phyloP scores from a whole-genome alignment of 1,284 basidiomycete genomes.

The Fomitopsis pinicola region DNA sequence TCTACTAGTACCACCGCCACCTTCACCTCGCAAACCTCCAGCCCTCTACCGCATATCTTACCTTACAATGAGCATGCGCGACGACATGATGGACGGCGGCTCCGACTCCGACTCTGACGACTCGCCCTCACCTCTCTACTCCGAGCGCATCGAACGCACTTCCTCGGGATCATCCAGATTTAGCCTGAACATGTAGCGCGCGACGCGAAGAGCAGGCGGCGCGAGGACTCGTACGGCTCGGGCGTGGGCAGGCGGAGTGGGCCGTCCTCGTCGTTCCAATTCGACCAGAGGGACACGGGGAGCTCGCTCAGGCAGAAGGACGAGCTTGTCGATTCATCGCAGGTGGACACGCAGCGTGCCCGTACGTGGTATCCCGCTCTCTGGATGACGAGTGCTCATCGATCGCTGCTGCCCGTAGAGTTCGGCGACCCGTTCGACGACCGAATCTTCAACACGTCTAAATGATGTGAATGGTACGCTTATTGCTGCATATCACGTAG shows the following conservation, averaged over 20 bases:
- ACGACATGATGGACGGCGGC: too few relatives aligned
- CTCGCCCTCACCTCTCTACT: too few relatives aligned
- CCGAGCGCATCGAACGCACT: not conserved
- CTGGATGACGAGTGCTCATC: not conserved
- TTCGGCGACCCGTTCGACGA: conserved; percentile 48
- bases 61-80: too few relatives aligned
- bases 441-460: not conserved
- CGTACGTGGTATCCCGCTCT: conserved; percentile 24
- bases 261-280: not conserved
- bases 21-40: too few relatives aligned
- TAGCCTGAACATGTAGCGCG: conserved; percentile 10
- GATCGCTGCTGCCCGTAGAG: conserved; percentile 22
- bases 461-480: not conserved
- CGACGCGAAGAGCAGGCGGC: conserved; percentile 38
- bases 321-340: conserved; percentile 34
- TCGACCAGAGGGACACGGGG: conserved; percentile 25
- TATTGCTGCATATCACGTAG: not conserved
- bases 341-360: conserved; percentile 36
- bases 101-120: too few relatives aligned
- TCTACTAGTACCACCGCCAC: too few relatives aligned
- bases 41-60: too few relatives aligned
- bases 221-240: conserved; percentile 29
- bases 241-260: conserved; percentile 17
- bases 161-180: not conserved
- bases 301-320: conserved; percentile 27